These are phyloP conservation scores for Dactylorhiza incarnata DNA, from an alignment of 106 monocot genomes.

Conservation along the genomic window DNA sequence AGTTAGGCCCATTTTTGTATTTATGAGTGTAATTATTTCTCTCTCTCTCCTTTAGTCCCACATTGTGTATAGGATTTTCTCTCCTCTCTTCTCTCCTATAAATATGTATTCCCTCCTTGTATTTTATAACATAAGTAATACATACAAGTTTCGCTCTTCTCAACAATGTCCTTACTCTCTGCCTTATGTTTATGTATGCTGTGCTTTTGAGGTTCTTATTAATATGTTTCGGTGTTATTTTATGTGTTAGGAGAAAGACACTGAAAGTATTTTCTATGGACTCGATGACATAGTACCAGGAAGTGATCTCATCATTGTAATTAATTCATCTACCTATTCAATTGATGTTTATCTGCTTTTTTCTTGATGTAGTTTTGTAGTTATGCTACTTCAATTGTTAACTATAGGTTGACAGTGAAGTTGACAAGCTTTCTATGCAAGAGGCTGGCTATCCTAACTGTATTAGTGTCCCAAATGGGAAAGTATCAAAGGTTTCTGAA, in stretches of 20 bases:
- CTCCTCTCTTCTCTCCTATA: no score
- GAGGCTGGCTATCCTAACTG: conserved; percentile 73
- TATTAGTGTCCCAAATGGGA: conserved; percentile 74
- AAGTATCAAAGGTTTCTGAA: conserved; percentile 42
- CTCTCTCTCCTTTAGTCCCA: no score
- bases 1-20: no score
- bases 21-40: no score
- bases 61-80: no score
- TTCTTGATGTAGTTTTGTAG: background rate
- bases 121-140: no score
- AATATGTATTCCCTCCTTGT: no score
- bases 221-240: conserved; percentile 11
- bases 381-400: background rate
- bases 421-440: conserved; percentile 77
- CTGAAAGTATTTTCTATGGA: conserved; percentile 88
- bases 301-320: conserved; percentile 82
- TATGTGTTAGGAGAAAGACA: conserved; percentile 50
- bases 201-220: background rate
- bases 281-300: conserved; percentile 68
- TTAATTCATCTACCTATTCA: conserved; percentile 2
- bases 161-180: background rate
- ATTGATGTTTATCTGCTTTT: conserved; percentile 1
- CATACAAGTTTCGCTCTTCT: no score
- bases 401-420: conserved; percentile 67
- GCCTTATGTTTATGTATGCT: background rate